Base-by-base conservation (phyloP, 2,329 filamentous ascomycete species). In the Fusarium torreyae region DNA sequence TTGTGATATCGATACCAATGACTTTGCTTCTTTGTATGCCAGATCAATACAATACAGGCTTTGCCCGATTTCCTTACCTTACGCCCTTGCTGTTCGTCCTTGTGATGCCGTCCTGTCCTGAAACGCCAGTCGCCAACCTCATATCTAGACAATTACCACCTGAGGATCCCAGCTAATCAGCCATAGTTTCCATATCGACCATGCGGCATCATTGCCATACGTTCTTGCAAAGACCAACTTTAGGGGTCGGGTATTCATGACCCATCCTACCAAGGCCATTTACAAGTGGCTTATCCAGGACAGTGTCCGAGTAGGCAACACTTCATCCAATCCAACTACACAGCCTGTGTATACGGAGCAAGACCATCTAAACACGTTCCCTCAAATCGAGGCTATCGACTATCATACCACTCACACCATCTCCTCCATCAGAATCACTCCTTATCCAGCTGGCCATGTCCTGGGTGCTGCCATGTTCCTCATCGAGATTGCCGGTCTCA, bases 251-350 rank as follows among this genome's bases (percentile, higher is more conserved):
- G 95, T 98, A 65, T 98, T 98, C 84, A 99, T 98, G 95, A 99
- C 96, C 52, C 96, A 99, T 84, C 94, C 96, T 3, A 99, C 96
- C 46, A 98, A 99, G 81, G 96, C 96, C 74, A 99, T 99, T 78
- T 99, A 99, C 87, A 98, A 98, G 82, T 98, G 96, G 95, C 89
- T 98, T 52, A 98, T 98, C 68, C 94, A 97, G 80, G 96, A 99
- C 81, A 97, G 94, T 71, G 93, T 99, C 44, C 91, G 96, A 62
- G 94, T 99, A 31, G 92, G 91, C 77, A 92, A 90, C 76, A 90
- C 87, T 6, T 89, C 88, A 3, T 89, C 88, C 11, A 88, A 88
- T 69, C 82, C 85, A 55, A 85, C 84, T 0, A 85, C 92, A 75
- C 87, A 96, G 85, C 85, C 93, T 77, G 89, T 98, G 45, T 99